These are phyloP conservation scores for Panicum miliaceum DNA, from an alignment of 176 grass and related monocot genomes.

Conservation along the genomic window DNA sequence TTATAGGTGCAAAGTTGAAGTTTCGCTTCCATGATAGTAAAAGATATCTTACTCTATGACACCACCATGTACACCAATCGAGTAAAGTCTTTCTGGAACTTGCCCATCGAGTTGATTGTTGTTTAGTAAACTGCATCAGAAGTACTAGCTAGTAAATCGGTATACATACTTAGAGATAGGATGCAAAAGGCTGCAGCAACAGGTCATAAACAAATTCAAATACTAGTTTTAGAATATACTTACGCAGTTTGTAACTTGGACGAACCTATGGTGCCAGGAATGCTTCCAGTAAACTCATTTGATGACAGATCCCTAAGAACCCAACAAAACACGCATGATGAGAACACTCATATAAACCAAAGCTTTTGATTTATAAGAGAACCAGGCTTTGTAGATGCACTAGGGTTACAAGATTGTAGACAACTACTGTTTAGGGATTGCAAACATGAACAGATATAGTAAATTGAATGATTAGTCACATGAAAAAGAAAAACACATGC, in stretches of 20 bases:
- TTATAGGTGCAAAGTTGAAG: neutral
- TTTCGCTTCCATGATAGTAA: slow-evolving; percentile 1
- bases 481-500: neutral
- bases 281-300: slow-evolving; percentile 76
- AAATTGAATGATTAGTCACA: neutral
- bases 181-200: neutral
- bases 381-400: neutral
- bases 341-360: slow-evolving; percentile 15
- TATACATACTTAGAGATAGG: slow-evolving; percentile 7
- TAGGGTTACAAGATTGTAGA: neutral
- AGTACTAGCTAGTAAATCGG: slow-evolving; percentile 12
- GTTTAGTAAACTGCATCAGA: slow-evolving; percentile 75
- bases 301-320: slow-evolving; percentile 89
- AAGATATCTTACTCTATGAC: slow-evolving; percentile 90
- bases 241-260: slow-evolving; percentile 83
- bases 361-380: slow-evolving; percentile 9
- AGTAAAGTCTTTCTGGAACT: slow-evolving; percentile 96
- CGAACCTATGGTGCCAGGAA: slow-evolving; percentile 89
- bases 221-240: slow-evolving; percentile 41
- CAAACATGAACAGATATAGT: neutral
- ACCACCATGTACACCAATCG: slow-evolving; percentile 94
- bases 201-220: slow-evolving; percentile 27
- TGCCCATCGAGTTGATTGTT: slow-evolving; percentile 91
- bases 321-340: slow-evolving; percentile 2
- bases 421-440: neutral